Evolutionary conservation across 2,329 filamentous ascomycete species (phyloP).

Genomic region (Triangularia verruculosa): DNA sequence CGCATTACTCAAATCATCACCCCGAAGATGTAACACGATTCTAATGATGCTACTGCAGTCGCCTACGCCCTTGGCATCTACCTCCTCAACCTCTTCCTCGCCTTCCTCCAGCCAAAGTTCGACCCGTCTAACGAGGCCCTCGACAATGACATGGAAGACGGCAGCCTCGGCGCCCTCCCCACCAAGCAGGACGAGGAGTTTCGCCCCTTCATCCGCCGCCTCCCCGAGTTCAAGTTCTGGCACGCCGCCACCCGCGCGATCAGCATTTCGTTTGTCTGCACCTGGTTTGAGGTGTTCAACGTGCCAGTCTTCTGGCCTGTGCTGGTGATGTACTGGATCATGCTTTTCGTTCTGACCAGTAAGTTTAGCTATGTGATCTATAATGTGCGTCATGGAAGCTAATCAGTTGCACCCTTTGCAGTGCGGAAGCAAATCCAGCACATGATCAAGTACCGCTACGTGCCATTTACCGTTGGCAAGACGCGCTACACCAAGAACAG

Average conservation of each 20-base stretch:
- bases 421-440: constrained; percentile 99
- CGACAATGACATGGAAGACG: constrained; percentile 96
- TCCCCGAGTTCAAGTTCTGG: constrained; percentile 99
- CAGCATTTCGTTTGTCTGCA: constrained; percentile 78
- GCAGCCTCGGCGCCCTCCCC: constrained; percentile 74
- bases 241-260: constrained; percentile 89
- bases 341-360: constrained; percentile 94
- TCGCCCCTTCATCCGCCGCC: constrained; percentile 89
- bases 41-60: constrained; percentile 53
- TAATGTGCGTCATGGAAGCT: not conserved
- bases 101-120: constrained; percentile 97
- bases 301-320: constrained; percentile 99
- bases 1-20: constrained; percentile 25
- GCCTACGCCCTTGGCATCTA: constrained; percentile 98
- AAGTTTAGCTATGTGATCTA: constrained; percentile 44
- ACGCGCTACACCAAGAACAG: constrained; percentile 69
- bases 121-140: constrained; percentile 88
- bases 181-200: constrained; percentile 98
- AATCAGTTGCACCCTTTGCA: constrained; percentile 39
- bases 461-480: constrained; percentile 91
- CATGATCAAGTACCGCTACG: constrained; percentile 99
- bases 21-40: not conserved
- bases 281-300: constrained; percentile 92
- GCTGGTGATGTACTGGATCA: constrained; percentile 97
- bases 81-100: constrained; percentile 97